Base-by-base conservation (phyloP, 2,329 filamentous ascomycete genomes). In the Purpureocillium lavendulum region DNA sequence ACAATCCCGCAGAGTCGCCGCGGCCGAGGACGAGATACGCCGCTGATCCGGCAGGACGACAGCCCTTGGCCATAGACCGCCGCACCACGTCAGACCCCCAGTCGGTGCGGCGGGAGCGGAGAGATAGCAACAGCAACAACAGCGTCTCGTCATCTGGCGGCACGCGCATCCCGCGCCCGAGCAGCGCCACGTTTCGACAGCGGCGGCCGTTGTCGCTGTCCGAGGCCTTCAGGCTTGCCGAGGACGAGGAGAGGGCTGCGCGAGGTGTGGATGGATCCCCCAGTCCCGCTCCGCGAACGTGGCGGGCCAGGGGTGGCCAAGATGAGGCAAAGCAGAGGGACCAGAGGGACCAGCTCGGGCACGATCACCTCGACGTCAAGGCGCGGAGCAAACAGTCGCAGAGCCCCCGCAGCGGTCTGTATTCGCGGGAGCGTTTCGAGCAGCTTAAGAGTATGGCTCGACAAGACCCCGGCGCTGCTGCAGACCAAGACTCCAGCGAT, bases 201-300 rank as follows among this genome's bases (percentile, higher is more conserved):
- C 49, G 60, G 2, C 55, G 56, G 21, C 58, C 57, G 5, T 56
- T 72, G 4, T 62, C 61, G 3, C 48, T 73, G 14, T 46, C 56
- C 13, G 68, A 73, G 33, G 68, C 69, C 7, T 69, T 63, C 48
- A 50, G 40, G 33, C 41, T 56, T 31, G 62, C 58, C 4, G 54
- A 50, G 29, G 49, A 49, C 28, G 60, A 61, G 38, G 53, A 49
- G 21, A 45, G 51, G 13, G 40, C 43, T n/a, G 46, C 45, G n/a
- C 40, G 41, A 46, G 54, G 21, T 43, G 49, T 52, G n/a, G 64
- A 67, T 43, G 70, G 62, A 14, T 73, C 70, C 2, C 71, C 71
- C 1, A 75, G 71, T 40, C 71, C 71, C 1, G 71, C 71, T 1
- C 71, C 71, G 2, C 58, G 71, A 26, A 50, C 59, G 7, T 68